Base-by-base conservation (phyloP, 192 early-diverging fungal species). In the Backusella parvicylindrica region DNA sequence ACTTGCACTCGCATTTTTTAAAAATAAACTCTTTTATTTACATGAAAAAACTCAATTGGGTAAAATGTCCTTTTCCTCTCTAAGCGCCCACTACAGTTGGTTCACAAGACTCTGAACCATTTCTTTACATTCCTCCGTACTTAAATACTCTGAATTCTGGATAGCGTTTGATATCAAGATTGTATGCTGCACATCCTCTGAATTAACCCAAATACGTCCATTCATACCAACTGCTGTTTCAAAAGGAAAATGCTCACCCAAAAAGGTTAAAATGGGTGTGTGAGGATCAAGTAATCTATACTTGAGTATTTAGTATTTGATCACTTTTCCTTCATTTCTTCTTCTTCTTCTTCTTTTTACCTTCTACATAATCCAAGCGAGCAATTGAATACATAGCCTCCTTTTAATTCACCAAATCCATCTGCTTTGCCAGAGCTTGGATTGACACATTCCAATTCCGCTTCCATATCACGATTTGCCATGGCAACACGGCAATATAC, bases 391-490 rank as follows among this genome's bases (percentile, higher is more conserved):
- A 94, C 80, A 71, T 90, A 93, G 12, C 97, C 97, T 26, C 80
- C 87, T 69, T 91, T 89, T 43, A 99, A 83, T 84, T 95, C 94
- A 31, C 98, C 98, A 83, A 87, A 98, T 9, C 96, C 97, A 73
- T 95, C 95, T 0, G 94, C 88, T 75, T 92, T 94, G 38, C 91
- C 91, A 0, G 92, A 91, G 16, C 88, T 80, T 11, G 92, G 91
- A 75, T 95, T 95, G 50, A 91, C 79, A 84, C 98, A 99, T 73
- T 97, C 94, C 16, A 99, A 77, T 74, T 99, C 98, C 11, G 98
- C 94, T 47, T 99, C 97, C 95, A 99, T 97, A 82, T 98, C 95
- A 73, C 89, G 92, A 84, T 98, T 94, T 32, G 98, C 97, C 37
- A 96, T 79, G 8, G 86, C 77, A 3, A 99, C 87, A 33, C 95